A percentile compares a stretch with the other conserved stretches of the same genome.
These are phyloP conservation scores for Chrysosporium keratinophilum DNA, from an alignment of 2,329 filamentous ascomycete genomes.

Conservation along the genomic window DNA sequence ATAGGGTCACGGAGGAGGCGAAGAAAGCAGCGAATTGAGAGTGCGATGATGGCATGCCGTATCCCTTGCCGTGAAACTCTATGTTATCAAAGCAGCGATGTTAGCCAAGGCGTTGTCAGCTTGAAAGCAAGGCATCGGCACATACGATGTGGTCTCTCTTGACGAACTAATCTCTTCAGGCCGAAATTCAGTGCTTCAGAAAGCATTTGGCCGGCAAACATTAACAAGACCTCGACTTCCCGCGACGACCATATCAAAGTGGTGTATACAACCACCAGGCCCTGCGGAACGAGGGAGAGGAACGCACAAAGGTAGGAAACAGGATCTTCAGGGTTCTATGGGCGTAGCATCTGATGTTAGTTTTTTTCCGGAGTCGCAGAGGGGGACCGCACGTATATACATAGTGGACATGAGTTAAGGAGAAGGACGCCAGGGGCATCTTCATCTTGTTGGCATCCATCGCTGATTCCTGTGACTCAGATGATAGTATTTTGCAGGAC, in stretches of 20 bases:
- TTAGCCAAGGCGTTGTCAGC: not conserved
- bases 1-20: constrained; percentile 70
- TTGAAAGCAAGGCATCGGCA: constrained; percentile 10
- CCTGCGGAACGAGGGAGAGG: constrained; percentile 88
- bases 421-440: constrained; percentile 63
- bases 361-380: not conserved
- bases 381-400: constrained; percentile 57
- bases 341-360: not conserved
- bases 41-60: constrained; percentile 94
- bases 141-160: constrained; percentile 73
- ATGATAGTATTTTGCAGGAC: not conserved
- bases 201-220: constrained; percentile 82
- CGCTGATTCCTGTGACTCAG: not conserved
- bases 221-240: constrained; percentile 77
- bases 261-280: constrained; percentile 77
- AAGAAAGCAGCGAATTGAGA: constrained; percentile 93
- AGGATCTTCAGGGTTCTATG: constrained; percentile 73
- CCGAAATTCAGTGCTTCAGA: constrained; percentile 87
- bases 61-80: constrained; percentile 64
- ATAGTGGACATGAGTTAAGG: constrained; percentile 93
- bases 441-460: constrained; percentile 9
- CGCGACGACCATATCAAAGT: constrained; percentile 85
- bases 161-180: constrained; percentile 82
- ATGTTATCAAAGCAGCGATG: not conserved
- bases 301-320: constrained; percentile 83